These are phyloP conservation scores for Emergomyces pasteurianus DNA, from an alignment of 2,329 filamentous ascomycete genomes.

Conservation along the genomic window DNA sequence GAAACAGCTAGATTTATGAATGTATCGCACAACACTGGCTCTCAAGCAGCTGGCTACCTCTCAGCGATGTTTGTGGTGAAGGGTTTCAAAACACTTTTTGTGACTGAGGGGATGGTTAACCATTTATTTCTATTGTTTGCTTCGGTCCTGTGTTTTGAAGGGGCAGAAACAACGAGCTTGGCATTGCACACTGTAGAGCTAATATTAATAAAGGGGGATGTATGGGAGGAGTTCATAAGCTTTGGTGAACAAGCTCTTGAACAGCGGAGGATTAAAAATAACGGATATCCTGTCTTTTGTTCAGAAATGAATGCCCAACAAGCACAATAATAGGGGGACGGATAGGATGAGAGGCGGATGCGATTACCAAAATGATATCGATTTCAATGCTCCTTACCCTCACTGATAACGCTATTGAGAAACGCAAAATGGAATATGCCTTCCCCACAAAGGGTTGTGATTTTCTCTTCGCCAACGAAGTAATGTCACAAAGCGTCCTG, in stretches of 20 bases:
- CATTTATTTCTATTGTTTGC: constrained; percentile 15
- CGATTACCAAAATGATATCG: too few relatives aligned
- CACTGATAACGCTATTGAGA: constrained; percentile 11
- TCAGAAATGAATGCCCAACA: constrained; percentile 8
- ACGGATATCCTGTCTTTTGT: constrained; percentile 10
- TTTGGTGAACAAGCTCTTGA: neutral
- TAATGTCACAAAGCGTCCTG: constrained; percentile 8
- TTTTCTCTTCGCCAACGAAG: constrained; percentile 10
- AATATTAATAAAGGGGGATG: constrained; percentile 13
- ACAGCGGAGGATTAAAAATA: constrained; percentile 10
- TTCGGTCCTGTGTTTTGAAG: constrained; percentile 16
- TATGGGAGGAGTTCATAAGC: constrained; percentile 5
- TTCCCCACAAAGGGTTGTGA: constrained; percentile 14
- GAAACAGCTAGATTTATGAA: constrained; percentile 16
- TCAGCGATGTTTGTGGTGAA: too few relatives aligned
- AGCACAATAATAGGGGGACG: constrained; percentile 1
- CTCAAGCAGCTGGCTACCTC: too few relatives aligned
- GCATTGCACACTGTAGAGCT: constrained; percentile 4
- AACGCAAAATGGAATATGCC: constrained; percentile 11
- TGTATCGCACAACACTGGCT: constrained; percentile 18
- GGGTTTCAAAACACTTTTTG: constrained; percentile 10
- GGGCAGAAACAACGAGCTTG: constrained; percentile 13
- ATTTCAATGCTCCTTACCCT: constrained; percentile 11
- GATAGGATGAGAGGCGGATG: neutral
- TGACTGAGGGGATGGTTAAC: constrained; percentile 13